phyloP scores from a whole-genome alignment of 257 asterid species.

The Eucommia ulmoides region DNA sequence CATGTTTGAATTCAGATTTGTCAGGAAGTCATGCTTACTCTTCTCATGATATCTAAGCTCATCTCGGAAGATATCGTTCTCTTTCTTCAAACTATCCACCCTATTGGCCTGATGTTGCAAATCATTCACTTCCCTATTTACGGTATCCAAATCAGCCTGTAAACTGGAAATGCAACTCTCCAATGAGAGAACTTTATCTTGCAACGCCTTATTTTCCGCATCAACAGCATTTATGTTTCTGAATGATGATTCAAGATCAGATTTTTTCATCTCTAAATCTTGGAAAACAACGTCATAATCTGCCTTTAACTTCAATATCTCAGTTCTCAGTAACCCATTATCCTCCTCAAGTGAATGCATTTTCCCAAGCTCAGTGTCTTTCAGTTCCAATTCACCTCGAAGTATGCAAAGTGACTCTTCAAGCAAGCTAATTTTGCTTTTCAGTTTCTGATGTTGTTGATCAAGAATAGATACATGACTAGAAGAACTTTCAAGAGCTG shows the following conservation, averaged over 20 bases:
- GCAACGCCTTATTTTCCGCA: conserved; percentile 24
- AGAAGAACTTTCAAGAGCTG: conserved; percentile 44
- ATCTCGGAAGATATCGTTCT: conserved; percentile 32
- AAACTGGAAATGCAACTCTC: conserved; percentile 29
- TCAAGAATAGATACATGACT: conserved; percentile 31
- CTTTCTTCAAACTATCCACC: conserved; percentile 26
- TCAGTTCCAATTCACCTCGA: conserved; percentile 35
- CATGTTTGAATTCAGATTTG: conserved; percentile 19
- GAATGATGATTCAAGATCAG: conserved; percentile 25
- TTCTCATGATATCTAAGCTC: conserved; percentile 29
- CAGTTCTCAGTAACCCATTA: conserved; percentile 29
- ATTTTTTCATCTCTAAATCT: conserved; percentile 38
- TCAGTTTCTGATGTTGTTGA: conserved; percentile 36
- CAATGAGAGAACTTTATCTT: conserved; percentile 17
- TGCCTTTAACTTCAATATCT: conserved; percentile 27
- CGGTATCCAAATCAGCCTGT: conserved; percentile 27
- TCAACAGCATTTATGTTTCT: conserved; percentile 13
- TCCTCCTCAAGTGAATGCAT: conserved; percentile 42
- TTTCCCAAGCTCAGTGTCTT: conserved; percentile 33
- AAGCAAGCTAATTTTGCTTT: conserved; percentile 24
- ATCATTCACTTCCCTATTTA: conserved; percentile 17
- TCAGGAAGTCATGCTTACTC: conserved; percentile 23
- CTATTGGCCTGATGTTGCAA: conserved; percentile 26
- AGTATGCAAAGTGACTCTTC: conserved; percentile 31
- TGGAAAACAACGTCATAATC: conserved; percentile 27